phyloP scores from a whole-genome alignment of 2,329 filamentous ascomycete species.

The Trichoderma hamatum region DNA sequence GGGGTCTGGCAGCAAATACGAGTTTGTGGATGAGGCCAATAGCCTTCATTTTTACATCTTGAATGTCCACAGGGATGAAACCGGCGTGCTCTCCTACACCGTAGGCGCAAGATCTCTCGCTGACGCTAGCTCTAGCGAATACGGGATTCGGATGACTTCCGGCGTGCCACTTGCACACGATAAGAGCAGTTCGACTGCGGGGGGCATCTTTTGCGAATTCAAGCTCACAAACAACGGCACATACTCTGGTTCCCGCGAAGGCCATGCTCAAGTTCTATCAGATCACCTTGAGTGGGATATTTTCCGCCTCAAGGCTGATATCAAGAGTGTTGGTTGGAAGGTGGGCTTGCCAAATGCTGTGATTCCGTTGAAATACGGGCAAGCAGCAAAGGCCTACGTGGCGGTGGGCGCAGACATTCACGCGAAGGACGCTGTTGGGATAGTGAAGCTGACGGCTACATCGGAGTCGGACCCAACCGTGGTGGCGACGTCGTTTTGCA shows the following conservation, averaged over 20 bases:
- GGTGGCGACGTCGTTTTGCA: slow-evolving; percentile 38
- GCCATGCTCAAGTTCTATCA: slow-evolving; percentile 42
- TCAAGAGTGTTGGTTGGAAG: slow-evolving; percentile 51
- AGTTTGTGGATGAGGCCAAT: slow-evolving; percentile 52
- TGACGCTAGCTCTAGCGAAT: slow-evolving; percentile 32
- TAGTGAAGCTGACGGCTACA: slow-evolving; percentile 38
- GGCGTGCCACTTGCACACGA: slow-evolving; percentile 38
- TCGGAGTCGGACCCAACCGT: slow-evolving; percentile 48
- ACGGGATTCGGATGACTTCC: slow-evolving; percentile 43
- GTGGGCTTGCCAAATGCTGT: slow-evolving; percentile 48
- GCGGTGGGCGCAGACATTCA: slow-evolving; percentile 44
- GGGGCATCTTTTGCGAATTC: slow-evolving; percentile 51
- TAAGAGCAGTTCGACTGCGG: slow-evolving; percentile 35
- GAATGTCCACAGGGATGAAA: slow-evolving; percentile 44
- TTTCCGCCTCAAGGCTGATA: slow-evolving; percentile 49
- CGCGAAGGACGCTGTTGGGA: slow-evolving; percentile 40
- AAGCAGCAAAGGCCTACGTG: slow-evolving; percentile 44
- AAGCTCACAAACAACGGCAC: slow-evolving; percentile 51
- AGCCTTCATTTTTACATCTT: slow-evolving; percentile 55
- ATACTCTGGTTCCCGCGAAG: slow-evolving; percentile 33
- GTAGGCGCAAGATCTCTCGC: slow-evolving; percentile 51
- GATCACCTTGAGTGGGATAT: slow-evolving; percentile 49
- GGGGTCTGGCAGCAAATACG: slow-evolving; percentile 53
- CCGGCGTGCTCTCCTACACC: slow-evolving; percentile 52
- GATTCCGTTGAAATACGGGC: slow-evolving; percentile 47